Conservation (phyloP, 805 yeast species). For the Barnettozyma wickerhamii region DNA sequence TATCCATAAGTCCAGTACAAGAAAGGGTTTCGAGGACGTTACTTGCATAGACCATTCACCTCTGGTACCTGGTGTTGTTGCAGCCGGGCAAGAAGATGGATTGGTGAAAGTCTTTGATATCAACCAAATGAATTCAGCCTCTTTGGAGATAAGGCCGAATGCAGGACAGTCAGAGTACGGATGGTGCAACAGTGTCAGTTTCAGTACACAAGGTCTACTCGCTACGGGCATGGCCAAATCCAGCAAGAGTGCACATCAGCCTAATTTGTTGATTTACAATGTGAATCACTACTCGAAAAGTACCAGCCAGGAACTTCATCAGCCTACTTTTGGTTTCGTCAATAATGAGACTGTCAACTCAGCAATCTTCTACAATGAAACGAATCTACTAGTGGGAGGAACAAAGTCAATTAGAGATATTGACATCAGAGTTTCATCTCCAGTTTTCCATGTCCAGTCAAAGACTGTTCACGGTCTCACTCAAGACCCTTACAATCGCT, state of each 20-base stretch:
- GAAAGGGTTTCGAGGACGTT: conserved; percentile 63
- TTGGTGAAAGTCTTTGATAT: conserved; percentile 60
- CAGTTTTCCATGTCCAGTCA: conserved; percentile 71
- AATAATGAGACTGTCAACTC: conserved; percentile 75
- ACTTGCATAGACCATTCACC: conserved; percentile 64
- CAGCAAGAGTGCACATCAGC: conserved; percentile 35
- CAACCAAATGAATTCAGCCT: conserved; percentile 26
- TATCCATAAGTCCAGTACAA: conserved; percentile 47
- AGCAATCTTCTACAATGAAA: conserved; percentile 58
- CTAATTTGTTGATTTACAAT: conserved; percentile 78
- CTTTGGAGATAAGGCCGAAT: conserved; percentile 13
- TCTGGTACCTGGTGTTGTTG: conserved; percentile 51
- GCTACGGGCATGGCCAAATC: conserved; percentile 74
- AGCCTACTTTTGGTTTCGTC: conserved; percentile 53
- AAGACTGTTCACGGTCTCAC: conserved; percentile 64
- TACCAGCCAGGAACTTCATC: conserved; percentile 45
- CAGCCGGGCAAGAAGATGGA: conserved; percentile 75
- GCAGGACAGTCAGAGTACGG: conserved; percentile 46
- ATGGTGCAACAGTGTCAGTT: conserved; percentile 71
- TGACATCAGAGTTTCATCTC: conserved; percentile 63
- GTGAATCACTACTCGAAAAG: conserved; percentile 51
- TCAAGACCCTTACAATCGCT: conserved; percentile 62
- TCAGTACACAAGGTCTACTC: conserved; percentile 58
- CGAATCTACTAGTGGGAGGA: conserved; percentile 65
- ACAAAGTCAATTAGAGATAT: conserved; percentile 74